Evolutionary conservation across 208 protist species (phyloP), one percentile per base, ranked within the genome.

Genomic region (Leishmania arabica): DNA sequence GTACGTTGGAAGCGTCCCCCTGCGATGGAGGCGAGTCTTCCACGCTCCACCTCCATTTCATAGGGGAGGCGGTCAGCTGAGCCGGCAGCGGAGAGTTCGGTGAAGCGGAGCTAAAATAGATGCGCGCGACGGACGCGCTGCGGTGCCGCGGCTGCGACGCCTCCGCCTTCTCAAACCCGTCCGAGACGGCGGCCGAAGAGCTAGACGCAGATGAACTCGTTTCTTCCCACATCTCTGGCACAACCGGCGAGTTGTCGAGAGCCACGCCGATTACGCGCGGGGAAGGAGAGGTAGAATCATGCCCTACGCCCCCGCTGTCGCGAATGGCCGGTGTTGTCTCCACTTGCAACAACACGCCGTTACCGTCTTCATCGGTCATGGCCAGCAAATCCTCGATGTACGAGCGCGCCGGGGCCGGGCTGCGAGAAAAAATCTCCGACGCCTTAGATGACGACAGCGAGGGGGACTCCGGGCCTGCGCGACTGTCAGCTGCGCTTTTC

Each of bases 331-430:
- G 51, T 42, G 51, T 13, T 9, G 72, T 34, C 69, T 31, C 24
- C 24, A 34, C 45, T 34, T 31, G 42, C 11, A 9, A 27, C 27
- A 19, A 21, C 27, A 19, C 19, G 8, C 34, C 64, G 68, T 68
- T 45, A 1, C 45, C 31, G 51, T 64, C 31, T 2, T 78, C 80
- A 19, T 80, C 68, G n/a, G 80, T 40, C 24, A 31, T 51, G 3
- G 81, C 81, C 15, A 84, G 69, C 7, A 84, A 84, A 3, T 80
- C 81, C 40, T 84, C 81, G 8, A 84, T 73, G 69, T 80, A 84
- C n/a, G 75, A 53, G 21, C 68, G 81, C 27, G 53, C 58, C 8
- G 76, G 81, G 5, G 60, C 76, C 6, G 47, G 75, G 37, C 76
- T 84, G 31, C 76, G 81, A 31, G 21, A 62, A 58, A 79, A 83